phyloP scores from a whole-genome alignment of 1,284 basidiomycete genomes.

The Marasmius oreades region DNA sequence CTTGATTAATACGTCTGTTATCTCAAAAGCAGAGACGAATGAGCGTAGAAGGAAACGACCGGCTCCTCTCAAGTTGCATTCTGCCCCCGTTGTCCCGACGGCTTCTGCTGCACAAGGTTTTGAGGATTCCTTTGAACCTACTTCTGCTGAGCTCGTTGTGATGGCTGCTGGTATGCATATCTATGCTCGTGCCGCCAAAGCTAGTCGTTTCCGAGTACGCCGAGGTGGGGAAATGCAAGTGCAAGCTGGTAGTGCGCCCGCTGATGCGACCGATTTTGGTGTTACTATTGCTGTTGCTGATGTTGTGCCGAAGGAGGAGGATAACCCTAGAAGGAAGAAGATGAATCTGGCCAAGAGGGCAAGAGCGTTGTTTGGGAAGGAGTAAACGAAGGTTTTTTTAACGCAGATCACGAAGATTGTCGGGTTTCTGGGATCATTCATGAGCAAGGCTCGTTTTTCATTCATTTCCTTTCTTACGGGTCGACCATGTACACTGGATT shows the following conservation, averaged over 20 bases:
- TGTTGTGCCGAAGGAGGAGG: background rate
- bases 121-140: constrained; percentile 14
- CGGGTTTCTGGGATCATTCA: background rate
- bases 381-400: constrained; percentile 13
- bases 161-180: constrained; percentile 1
- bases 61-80: constrained; percentile 14
- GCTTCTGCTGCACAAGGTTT: background rate
- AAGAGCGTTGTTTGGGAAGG: constrained; percentile 54
- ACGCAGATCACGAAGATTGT: background rate
- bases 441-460: background rate
- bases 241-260: background rate
- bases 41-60: constrained; percentile 12
- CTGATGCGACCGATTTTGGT: background rate
- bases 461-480: too few relatives aligned
- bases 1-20: background rate
- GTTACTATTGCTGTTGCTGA: background rate
- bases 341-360: constrained; percentile 40
- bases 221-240: too few relatives aligned
- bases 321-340: constrained; percentile 14
- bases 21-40: background rate
- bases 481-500: too few relatives aligned
- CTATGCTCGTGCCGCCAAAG: background rate
- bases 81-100: background rate
- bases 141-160: background rate
- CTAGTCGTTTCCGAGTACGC: background rate